Base-by-base conservation (phyloP, 371 early-diverging fungal species). In the Apophysomyces variabilis region DNA sequence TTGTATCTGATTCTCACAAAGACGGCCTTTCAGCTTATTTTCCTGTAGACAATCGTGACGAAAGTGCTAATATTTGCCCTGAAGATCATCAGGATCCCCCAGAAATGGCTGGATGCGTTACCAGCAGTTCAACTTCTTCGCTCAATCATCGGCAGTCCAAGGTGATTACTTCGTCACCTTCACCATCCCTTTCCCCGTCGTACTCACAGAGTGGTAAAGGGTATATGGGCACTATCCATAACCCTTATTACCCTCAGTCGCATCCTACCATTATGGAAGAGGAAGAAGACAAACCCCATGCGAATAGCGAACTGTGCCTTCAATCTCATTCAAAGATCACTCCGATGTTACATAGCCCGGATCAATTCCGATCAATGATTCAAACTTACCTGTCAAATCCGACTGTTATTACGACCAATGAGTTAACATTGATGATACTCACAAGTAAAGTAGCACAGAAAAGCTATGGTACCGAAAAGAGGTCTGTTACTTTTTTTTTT, bases 381-480 rank as follows among this genome's bases (percentile, higher is more conserved):
- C 64, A 64, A 39, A 54, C 26, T 39, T 68, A 64, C 45, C 45
- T 68, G 6, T 64, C 60, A 13, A 37, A 58, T 12, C 70, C 75
- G 47, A 80, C 70, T 11, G 80, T 81, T 9, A 66, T 67, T 7
- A 61, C 71, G 7, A 62, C 66, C 46, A 67, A 67, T 47, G 87
- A 89, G 75, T 85, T 86, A 63, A 84, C 87, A 1, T 79, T 88
- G 7, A 77, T 89, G 78, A 84, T 91, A 21, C 69, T 89, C 62
- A 90, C 91, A 14, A 85, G 89, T 26, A 90, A 89, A 62, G 92
- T 92, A 11, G 92, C 90, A 1, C 92, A 92, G 76, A 92, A 92
- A 60, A 88, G 89, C n/a, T 92, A 92, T 62, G 92, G 92, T n/a
- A 89, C 89, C 16, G 92, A 92, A 66, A 91, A 91, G 75, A 84